Conservation (phyloP, 179 eudicot species). For the Heliamphora pulchella region DNA sequence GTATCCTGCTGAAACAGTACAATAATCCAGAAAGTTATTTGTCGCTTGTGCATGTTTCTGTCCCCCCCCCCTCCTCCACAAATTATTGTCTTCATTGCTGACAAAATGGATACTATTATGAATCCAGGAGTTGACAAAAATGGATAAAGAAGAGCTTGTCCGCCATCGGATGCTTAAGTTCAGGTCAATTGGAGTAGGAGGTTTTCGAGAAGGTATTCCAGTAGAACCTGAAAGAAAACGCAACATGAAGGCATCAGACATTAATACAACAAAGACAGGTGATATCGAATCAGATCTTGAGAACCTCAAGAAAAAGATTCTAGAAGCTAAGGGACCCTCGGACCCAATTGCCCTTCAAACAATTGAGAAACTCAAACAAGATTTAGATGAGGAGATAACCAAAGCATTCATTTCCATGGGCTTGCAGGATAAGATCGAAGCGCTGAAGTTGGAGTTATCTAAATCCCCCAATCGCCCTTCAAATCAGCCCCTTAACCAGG, state of each 20-base stretch:
- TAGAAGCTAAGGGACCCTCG: conserved; percentile 24
- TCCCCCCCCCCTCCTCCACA: too few relatives aligned
- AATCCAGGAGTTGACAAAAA: conserved; percentile 25
- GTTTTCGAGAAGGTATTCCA: conserved; percentile 26
- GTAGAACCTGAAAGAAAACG: conserved; percentile 26
- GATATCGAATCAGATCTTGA: conserved; percentile 27
- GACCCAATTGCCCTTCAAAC: conserved; percentile 19
- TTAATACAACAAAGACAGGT: conserved; percentile 12
- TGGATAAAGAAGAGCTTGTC: conserved; percentile 26
- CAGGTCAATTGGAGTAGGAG: conserved; percentile 28
- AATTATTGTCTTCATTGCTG: background rate
- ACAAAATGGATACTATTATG: background rate
- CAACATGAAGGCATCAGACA: conserved; percentile 28
- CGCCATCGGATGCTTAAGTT: conserved; percentile 32
- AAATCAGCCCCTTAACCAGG: conserved; percentile 18
- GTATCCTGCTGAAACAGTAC: background rate
- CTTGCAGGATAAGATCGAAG: conserved; percentile 24
- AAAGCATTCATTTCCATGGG: conserved; percentile 34
- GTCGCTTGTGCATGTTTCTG: background rate
- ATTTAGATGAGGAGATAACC: conserved; percentile 29
- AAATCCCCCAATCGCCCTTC: conserved; percentile 13
- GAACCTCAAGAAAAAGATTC: conserved; percentile 26
- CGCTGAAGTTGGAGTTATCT: conserved; percentile 25
- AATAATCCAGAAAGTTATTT: background rate
- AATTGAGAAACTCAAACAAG: conserved; percentile 28